These are phyloP conservation scores for Apiospora pterosperma DNA, from an alignment of 2,329 filamentous ascomycete species.

Conservation along the genomic window DNA sequence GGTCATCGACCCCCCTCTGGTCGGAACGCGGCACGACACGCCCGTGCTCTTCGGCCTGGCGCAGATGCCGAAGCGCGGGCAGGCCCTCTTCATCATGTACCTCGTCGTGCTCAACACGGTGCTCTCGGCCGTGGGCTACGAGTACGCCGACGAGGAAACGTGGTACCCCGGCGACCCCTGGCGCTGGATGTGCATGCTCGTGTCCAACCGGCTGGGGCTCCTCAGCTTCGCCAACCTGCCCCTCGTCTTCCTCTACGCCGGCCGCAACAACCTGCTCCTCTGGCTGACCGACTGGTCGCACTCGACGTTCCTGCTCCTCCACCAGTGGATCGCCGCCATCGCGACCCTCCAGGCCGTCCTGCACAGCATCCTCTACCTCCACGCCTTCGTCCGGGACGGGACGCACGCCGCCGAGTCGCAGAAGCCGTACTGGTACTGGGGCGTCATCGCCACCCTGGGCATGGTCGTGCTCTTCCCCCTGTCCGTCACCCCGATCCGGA, in stretches of 20 bases:
- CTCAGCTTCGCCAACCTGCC: slow-evolving; percentile 22
- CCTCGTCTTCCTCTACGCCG: slow-evolving; percentile 29
- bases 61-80: background rate
- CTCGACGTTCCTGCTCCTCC: slow-evolving; percentile 32
- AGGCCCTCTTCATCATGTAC: background rate
- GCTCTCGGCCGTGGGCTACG: background rate
- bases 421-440: background rate
- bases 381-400: slow-evolving; percentile 14
- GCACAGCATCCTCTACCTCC: slow-evolving; percentile 19
- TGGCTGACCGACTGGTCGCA: slow-evolving; percentile 34
- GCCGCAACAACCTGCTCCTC: slow-evolving; percentile 34
- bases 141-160: background rate
- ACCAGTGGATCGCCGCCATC: slow-evolving; percentile 28
- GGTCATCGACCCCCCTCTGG: background rate
- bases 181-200: background rate
- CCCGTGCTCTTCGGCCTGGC: background rate
- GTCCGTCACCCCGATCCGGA: slow-evolving; percentile 18
- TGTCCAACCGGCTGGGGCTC: background rate
- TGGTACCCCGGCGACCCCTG: background rate
- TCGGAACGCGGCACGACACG: background rate
- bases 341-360: slow-evolving; percentile 21
- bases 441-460: background rate
- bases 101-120: background rate
- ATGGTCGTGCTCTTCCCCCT: background rate
- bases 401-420: background rate